These are phyloP conservation scores for Petunia secreta DNA, from an alignment of 257 asterid genomes.

Conservation along the genomic window DNA sequence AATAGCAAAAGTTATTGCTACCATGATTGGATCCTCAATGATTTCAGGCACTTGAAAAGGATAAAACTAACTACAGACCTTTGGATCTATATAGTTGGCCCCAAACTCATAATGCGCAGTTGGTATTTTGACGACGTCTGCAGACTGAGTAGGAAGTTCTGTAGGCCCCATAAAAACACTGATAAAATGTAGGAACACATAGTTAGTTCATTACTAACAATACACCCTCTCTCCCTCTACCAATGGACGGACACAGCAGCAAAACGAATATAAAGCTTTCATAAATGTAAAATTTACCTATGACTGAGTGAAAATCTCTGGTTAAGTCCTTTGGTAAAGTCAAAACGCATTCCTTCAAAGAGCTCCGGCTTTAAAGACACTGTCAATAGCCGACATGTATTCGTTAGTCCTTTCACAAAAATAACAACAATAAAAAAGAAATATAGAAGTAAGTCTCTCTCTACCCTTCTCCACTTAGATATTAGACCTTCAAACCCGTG, in stretches of 20 bases:
- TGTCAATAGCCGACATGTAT: slow-evolving; percentile 43
- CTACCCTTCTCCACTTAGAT: no score
- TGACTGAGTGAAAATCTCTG: slow-evolving; percentile 91
- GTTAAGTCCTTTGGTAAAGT: slow-evolving; percentile 90
- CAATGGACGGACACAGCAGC: neutral
- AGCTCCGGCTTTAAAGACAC: slow-evolving; percentile 99
- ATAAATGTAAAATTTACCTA: slow-evolving; percentile 55
- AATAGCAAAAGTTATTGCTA: neutral
- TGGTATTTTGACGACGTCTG: slow-evolving; percentile 85
- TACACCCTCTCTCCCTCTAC: neutral
- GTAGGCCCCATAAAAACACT: slow-evolving; percentile 98
- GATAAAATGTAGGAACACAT: slow-evolving; percentile 32
- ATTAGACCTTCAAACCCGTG: no score
- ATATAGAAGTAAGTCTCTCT: neutral
- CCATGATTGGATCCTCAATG: slow-evolving; percentile 14
- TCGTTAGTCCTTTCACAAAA: neutral
- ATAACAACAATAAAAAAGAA: neutral
- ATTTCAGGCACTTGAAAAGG: slow-evolving; percentile 15
- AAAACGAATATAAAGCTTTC: neutral
- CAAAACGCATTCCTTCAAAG: slow-evolving; percentile 98
- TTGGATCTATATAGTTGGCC: slow-evolving; percentile 88
- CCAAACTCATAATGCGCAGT: slow-evolving; percentile 95
- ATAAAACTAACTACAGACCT: slow-evolving; percentile 43
- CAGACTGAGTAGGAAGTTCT: slow-evolving; percentile 88
- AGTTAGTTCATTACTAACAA: neutral